These are phyloP conservation scores for Vitis hybrid DNA, from an alignment of 177 flowering plant genomes.

Conservation along the genomic window DNA sequence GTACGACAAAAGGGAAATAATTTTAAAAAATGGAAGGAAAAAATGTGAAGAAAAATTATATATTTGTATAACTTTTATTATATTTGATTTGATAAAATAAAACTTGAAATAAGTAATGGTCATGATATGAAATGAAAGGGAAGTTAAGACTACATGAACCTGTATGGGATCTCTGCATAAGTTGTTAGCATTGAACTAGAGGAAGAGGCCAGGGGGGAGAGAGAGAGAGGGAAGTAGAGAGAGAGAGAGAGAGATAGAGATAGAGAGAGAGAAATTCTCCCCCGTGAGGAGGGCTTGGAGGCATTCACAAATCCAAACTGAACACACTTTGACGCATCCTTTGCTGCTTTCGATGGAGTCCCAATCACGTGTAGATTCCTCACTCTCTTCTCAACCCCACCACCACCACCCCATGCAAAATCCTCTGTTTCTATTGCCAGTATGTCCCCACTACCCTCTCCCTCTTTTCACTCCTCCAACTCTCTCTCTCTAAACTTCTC, in stretches of 20 bases:
- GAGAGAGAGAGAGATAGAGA: background rate
- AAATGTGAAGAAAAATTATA: too few relatives aligned
- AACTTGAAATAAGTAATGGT: too few relatives aligned
- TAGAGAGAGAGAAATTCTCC: background rate
- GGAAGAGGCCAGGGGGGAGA: too few relatives aligned
- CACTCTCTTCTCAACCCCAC: constrained; percentile 12
- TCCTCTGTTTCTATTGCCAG: background rate
- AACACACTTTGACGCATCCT: constrained; percentile 14
- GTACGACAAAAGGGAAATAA: too few relatives aligned
- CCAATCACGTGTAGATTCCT: constrained; percentile 18
- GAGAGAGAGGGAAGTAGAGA: background rate
- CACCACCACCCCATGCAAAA: constrained; percentile 3
- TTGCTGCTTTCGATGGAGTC: constrained; percentile 15
- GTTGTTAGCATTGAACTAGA: too few relatives aligned
- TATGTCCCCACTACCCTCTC: background rate
- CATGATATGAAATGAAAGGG: too few relatives aligned
- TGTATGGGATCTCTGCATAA: too few relatives aligned
- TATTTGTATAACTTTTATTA: too few relatives aligned
- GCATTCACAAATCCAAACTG: constrained; percentile 17
- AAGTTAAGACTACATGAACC: too few relatives aligned
- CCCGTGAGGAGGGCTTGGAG: constrained; percentile 31
- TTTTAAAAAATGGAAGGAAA: too few relatives aligned
- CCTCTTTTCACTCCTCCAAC: background rate
- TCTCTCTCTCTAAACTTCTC: background rate
- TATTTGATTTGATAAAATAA: too few relatives aligned